Evolutionary conservation across 2,329 filamentous ascomycete genomes (phyloP).

Genomic region (Clarireedia sp.): DNA sequence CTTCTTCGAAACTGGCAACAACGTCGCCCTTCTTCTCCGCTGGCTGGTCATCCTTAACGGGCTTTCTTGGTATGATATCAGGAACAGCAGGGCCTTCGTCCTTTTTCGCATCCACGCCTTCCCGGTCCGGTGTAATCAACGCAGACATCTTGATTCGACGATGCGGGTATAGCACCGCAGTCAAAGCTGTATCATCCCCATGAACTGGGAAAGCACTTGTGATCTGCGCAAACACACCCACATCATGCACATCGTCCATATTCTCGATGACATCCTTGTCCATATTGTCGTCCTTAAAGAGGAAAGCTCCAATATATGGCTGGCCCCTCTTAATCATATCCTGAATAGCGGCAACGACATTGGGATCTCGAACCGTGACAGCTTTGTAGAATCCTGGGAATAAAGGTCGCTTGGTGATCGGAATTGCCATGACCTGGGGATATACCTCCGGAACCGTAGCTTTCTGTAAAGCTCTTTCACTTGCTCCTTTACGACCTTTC

Average conservation of each 20-base stretch:
- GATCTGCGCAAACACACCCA: constrained; percentile 95
- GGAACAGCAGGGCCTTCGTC: constrained; percentile 41
- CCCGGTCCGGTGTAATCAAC: constrained; percentile 57
- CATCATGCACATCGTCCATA: constrained; percentile 85
- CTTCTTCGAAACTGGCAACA: constrained; percentile 93
- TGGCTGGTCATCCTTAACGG: constrained; percentile 42
- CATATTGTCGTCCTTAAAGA: constrained; percentile 92
- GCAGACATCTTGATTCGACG: constrained; percentile 85
- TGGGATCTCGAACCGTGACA: constrained; percentile 88
- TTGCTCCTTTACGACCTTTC: constrained; percentile 59
- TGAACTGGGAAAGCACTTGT: constrained; percentile 91
- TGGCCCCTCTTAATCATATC: constrained; percentile 97
- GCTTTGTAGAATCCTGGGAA: constrained; percentile 99
- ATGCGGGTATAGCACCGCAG: constrained; percentile 92
- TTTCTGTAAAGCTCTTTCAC: constrained; percentile 76
- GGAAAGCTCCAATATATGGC: constrained; percentile 91
- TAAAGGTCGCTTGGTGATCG: constrained; percentile 84
- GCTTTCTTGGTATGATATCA: constrained; percentile 51
- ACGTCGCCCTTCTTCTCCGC: constrained; percentile 81
- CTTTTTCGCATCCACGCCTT: constrained; percentile 41
- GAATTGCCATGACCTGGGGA: constrained; percentile 94
- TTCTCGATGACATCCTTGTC: constrained; percentile 92
- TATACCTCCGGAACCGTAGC: constrained; percentile 89
- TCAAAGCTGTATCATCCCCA: constrained; percentile 77
- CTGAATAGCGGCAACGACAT: constrained; percentile 84